phyloP scores from a whole-genome alignment of 192 early-diverging fungal genomes.

The Dispira simplex region DNA sequence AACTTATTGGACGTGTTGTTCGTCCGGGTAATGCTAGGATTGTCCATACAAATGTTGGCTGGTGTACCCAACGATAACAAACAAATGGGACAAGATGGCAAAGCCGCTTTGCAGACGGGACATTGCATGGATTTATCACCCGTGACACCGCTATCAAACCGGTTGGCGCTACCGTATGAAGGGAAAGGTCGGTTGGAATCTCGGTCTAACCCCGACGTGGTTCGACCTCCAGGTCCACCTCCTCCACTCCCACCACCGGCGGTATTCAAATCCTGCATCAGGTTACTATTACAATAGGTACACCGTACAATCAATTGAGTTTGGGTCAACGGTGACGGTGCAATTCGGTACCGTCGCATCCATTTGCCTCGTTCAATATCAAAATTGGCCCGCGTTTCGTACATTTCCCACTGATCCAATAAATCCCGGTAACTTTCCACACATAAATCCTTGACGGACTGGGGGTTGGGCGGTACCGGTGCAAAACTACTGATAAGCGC shows the following conservation, averaged over 20 bases:
- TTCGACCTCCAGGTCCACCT: no score
- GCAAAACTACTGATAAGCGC: conserved; percentile 47
- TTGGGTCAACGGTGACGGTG: conserved; percentile 34
- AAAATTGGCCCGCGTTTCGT: conserved; percentile 68
- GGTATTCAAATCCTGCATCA: conserved; percentile 16
- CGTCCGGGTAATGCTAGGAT: conserved; percentile 1
- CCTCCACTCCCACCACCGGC: conserved; percentile 11
- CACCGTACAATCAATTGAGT: conserved; percentile 80
- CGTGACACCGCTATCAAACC: not conserved
- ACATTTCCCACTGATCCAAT: conserved; percentile 81
- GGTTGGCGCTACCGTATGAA: conserved; percentile 7
- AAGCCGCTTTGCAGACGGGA: conserved; percentile 17
- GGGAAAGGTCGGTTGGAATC: conserved; percentile 11
- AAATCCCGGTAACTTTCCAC: conserved; percentile 60
- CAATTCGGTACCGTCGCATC: conserved; percentile 30
- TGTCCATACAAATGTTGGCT: conserved; percentile 12
- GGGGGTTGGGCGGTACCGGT: not conserved
- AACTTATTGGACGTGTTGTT: conserved; percentile 8
- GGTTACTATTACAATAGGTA: conserved; percentile 62
- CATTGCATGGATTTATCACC: conserved; percentile 20
- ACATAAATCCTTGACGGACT: conserved; percentile 19
- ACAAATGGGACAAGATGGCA: conserved; percentile 30
- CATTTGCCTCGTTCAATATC: conserved; percentile 73
- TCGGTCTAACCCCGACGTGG: not conserved
- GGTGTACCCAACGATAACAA: conserved; percentile 27